Conservation (phyloP, 176 grass and related monocot genomes). For the Cenchrus purpureus region DNA sequence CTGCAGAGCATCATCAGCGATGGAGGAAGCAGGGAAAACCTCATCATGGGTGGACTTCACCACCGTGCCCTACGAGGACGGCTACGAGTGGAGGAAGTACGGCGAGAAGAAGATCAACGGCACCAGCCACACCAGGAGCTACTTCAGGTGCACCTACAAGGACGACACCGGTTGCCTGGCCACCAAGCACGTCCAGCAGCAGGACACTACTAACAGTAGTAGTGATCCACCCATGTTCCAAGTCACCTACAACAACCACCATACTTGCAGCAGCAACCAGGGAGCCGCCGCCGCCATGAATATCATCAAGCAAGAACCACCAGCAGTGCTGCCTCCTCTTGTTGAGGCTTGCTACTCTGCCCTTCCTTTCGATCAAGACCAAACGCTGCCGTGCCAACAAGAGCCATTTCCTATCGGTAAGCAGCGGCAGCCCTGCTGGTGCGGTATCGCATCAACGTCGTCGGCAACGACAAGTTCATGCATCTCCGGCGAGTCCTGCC, state of each 20-base stretch:
- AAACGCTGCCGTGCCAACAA: background rate
- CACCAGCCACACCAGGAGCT: slow-evolving; percentile 16
- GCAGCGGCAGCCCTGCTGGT: background rate
- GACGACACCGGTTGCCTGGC: background rate
- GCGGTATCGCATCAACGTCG: background rate
- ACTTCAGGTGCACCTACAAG: slow-evolving; percentile 33
- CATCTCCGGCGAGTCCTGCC: background rate
- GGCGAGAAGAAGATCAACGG: slow-evolving; percentile 40
- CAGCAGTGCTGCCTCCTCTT: background rate
- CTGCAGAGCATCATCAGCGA: background rate
- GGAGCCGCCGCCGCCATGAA: background rate
- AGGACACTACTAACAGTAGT: too few relatives aligned
- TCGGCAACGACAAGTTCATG: background rate
- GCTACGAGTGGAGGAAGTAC: slow-evolving; percentile 40
- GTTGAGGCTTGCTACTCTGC: background rate
- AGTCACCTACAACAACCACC: slow-evolving; percentile 10
- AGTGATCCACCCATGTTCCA: background rate
- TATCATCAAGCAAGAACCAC: background rate
- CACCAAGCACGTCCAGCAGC: slow-evolving; percentile 16
- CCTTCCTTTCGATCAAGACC: too few relatives aligned
- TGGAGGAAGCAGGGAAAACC: background rate
- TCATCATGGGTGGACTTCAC: background rate
- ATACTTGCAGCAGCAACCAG: background rate
- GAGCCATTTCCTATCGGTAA: background rate
- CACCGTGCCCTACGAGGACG: slow-evolving; percentile 16